A percentile compares a stretch with the other conserved stretches of the same genome.
Evolutionary conservation across 2,329 filamentous ascomycete species (phyloP).

Genomic region (Fonsecaea multimorphosa): DNA sequence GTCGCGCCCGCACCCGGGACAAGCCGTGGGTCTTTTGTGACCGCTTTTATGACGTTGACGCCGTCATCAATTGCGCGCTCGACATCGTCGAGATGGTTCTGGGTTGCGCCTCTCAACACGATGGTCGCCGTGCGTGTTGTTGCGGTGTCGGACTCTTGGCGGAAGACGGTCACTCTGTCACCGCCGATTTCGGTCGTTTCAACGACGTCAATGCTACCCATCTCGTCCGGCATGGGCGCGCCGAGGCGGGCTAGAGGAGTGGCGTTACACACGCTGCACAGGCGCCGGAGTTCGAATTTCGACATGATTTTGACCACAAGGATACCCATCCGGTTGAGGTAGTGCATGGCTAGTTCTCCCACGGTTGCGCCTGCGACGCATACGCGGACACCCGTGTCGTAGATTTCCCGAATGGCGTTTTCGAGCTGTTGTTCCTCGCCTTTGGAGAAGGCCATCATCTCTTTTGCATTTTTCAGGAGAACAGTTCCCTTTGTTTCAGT

Average conservation of each 20-base stretch:
- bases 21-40: conserved; percentile 88
- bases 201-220: conserved; percentile 91
- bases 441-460: conserved; percentile 98
- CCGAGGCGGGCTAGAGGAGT: conserved; percentile 95
- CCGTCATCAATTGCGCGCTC: conserved; percentile 97
- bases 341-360: conserved; percentile 94
- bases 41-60: conserved; percentile 98
- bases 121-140: conserved; percentile 91
- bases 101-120: conserved; percentile 91
- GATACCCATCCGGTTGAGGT: conserved; percentile 96
- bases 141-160: conserved; percentile 81
- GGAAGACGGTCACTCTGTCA: conserved; percentile 96
- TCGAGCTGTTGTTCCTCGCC: conserved; percentile 95
- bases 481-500: conserved; percentile 99
- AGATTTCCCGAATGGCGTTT: conserved; percentile 87
- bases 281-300: conserved; percentile 93
- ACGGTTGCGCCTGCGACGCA: conserved; percentile 92
- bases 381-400: conserved; percentile 91
- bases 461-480: conserved; percentile 92
- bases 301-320: conserved; percentile 95
- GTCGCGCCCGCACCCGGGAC: conserved; percentile 94
- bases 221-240: conserved; percentile 99
- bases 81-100: conserved; percentile 96
- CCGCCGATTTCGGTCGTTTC: conserved; percentile 98
- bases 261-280: conserved; percentile 95